These are phyloP conservation scores for Thecamonas trahens DNA, from an alignment of 78 protist genomes.

Conservation along the genomic window DNA sequence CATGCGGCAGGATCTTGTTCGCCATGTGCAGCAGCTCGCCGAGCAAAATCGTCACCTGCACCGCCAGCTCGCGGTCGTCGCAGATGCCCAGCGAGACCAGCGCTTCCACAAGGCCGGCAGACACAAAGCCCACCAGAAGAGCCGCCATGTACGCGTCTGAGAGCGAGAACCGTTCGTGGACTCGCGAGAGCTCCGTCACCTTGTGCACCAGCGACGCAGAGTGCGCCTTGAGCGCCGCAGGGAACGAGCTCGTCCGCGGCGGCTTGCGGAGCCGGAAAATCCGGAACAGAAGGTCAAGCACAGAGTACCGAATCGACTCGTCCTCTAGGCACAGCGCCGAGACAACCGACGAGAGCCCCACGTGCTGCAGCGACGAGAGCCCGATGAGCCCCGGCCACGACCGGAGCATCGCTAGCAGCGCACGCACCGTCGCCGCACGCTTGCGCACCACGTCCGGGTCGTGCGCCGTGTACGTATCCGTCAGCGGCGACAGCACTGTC, in stretches of 20 bases:
- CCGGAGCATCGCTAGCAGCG: not conserved
- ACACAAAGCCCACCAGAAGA: not conserved
- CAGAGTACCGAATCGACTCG: not conserved
- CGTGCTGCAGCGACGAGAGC: not conserved
- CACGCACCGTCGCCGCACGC: not conserved
- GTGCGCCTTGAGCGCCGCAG: not conserved
- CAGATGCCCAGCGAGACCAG: not conserved
- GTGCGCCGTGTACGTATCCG: no score
- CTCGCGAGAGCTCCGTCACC: not conserved
- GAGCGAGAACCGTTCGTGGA: not conserved
- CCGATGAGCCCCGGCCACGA: not conserved
- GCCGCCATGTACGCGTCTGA: not conserved
- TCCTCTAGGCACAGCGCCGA: not conserved
- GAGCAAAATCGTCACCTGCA: not conserved
- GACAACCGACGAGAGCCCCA: not conserved
- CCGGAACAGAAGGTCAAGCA: not conserved
- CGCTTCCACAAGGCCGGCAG: not conserved
- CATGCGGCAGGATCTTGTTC: not conserved
- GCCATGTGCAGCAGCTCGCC: not conserved
- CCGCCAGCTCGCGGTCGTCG: not conserved
- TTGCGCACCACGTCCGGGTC: not conserved
- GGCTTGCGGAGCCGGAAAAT: not conserved
- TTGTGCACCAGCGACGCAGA: not conserved
- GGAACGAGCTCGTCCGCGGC: not conserved
- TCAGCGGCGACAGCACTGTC: no score